phyloP scores from a whole-genome alignment of 768 basidiomycete species.

The Russula earlei region DNA sequence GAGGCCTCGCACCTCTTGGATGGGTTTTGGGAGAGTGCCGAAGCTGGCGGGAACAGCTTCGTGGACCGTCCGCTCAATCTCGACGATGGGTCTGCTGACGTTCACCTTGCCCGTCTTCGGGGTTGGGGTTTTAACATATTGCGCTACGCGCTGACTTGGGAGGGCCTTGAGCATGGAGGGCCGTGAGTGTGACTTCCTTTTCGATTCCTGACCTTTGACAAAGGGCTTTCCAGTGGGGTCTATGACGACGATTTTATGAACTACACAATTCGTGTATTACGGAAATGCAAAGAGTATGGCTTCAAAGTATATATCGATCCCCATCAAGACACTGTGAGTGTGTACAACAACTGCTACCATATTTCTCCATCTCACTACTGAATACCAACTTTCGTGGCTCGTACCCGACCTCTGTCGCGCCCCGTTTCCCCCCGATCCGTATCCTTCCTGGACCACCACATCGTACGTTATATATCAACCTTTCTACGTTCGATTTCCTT shows the following conservation, averaged over 20 bases:
- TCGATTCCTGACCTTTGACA: background rate
- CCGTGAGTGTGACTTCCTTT: constrained; percentile 56
- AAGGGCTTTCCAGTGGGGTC: constrained; percentile 48
- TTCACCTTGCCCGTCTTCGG: constrained; percentile 73
- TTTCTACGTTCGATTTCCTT: background rate
- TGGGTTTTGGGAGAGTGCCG: constrained; percentile 76
- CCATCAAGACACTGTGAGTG: constrained; percentile 86
- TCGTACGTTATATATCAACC: no score
- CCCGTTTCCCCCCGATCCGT: background rate
- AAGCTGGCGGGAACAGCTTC: constrained; percentile 61
- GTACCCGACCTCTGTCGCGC: background rate
- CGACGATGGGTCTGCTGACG: constrained; percentile 77
- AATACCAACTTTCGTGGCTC: background rate
- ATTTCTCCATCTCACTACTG: background rate
- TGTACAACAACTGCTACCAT: background rate
- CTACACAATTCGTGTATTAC: constrained; percentile 78
- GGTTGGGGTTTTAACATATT: constrained; percentile 94
- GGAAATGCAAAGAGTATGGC: constrained; percentile 85
- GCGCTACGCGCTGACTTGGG: constrained; percentile 86
- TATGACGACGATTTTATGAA: constrained; percentile 91
- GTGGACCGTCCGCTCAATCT: constrained; percentile 70
- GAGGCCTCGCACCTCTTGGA: constrained; percentile 60
- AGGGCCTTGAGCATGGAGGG: constrained; percentile 85
- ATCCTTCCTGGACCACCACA: background rate
- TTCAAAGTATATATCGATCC: constrained; percentile 92